Evolutionary conservation across 139 green algal genomes (phyloP), one percentile per base, ranked within the genome.

Genomic region (Chlamydomonas urium): DNA sequence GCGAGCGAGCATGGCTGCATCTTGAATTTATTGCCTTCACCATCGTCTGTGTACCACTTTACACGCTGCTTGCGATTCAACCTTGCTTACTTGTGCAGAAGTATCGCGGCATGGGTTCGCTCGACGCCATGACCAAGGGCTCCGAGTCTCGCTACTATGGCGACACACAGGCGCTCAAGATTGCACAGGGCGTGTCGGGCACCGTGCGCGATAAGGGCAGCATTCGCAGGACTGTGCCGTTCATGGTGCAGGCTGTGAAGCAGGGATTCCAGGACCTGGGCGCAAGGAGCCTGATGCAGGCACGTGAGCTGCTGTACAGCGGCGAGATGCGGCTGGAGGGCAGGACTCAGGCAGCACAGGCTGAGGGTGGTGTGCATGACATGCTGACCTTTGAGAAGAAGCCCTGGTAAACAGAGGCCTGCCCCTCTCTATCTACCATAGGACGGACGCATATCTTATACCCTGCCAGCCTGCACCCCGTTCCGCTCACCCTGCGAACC

Each of bases 121-220:
- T 98, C 67, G 95, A 98, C 28, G 95, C 95, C 21, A 98, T 98
- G 93, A 81, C 85, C 56, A 97, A 98, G 85, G 95, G 95, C 75
- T 92, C 78, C 47, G 93, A 98, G 83, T 83, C 81, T 23, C 82
- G 94, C 26, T 99, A 99, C 84, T 87, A 95, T 65, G 82, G 78
- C 29, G 94, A 98, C 75, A 94, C 86, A 14, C 88, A 95, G 74
- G 82, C 76, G 8, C 86, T 99, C 21, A 99, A 99, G 81, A 96
- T 99, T 66, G 93, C 93, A 3, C 93, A 98, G 86, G 95, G 95
- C 36, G 95, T 99, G 66, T 86, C 81, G 19, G 95, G 95, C 23
- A 93, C 91, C 8, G 95, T 99, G 5, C 87, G 85, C 67, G 93
- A 97, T 81, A 99, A 98, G 83, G 95, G 95, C 45, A 88, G 74